Evolutionary conservation across 2,329 filamentous ascomycete species (phyloP), one percentile per base, ranked within the genome.

Genomic region (Pestalotiopsis sp.): DNA sequence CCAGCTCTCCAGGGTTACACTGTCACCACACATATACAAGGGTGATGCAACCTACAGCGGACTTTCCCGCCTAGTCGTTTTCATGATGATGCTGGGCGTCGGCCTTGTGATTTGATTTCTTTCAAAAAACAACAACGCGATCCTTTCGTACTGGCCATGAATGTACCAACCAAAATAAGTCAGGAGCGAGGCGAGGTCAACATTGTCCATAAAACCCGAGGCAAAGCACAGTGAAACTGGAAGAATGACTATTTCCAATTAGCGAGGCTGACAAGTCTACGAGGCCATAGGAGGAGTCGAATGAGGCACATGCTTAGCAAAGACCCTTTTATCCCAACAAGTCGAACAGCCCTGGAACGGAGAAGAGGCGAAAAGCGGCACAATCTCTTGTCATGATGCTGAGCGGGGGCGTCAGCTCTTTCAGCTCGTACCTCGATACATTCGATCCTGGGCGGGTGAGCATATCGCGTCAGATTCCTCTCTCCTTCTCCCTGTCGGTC

Each of bases 341-440:
- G 20, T 48, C 10, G 22, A 39, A 20, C 20, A 30, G 40, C n/a
- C n/a, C n/a, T 4, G 9, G 38, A 63, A 20, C 26, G 60, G 13
- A 13, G 20, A 44, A 44, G 40, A 40, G 58, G 17, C 26, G 17
- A 5, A 17, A n/a, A 48, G n/a, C n/a, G 39, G 20, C 30, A 35
- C 30, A 35, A 22, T 22, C 13, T 14, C 39, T n/a, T 20, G 35
- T 52, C n/a, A 39, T 10, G 20, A 11, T 44, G 60, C 24, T 26
- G 58, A 38, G 24, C 24, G 58, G 30, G 58, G 39, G 38, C 60
- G 38, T 63, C 60, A 63, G 60, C 60, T 63, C 60, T 22, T 22
- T 63, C 60, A 63, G 60, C 60, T 63, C 60, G 60, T 63, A 63
- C 60, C 38, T 52, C 22, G 22, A 58, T 35, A 35, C 26, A 58